Conservation (phyloP, 1,284 basidiomycete genomes). For the Boletellus dicymbophilus region DNA sequence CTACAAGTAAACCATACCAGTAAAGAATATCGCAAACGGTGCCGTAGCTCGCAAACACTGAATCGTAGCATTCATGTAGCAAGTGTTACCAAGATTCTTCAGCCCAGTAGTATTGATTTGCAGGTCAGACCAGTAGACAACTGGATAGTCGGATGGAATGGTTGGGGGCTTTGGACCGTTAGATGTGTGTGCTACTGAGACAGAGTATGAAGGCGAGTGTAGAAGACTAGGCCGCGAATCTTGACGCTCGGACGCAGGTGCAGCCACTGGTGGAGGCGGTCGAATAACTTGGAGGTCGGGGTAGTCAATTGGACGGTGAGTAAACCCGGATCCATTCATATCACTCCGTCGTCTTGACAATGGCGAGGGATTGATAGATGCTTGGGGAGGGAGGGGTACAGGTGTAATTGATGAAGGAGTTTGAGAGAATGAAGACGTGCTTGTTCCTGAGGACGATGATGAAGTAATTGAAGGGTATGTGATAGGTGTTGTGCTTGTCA, state of each 20-base stretch:
- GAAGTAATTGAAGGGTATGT: constrained; percentile 45
- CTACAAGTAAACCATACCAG: constrained; percentile 48
- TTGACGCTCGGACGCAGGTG: constrained; percentile 66
- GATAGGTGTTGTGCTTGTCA: constrained; percentile 34
- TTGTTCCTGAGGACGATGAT: constrained; percentile 35
- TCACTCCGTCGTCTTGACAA: constrained; percentile 77
- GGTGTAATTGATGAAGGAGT: constrained; percentile 32
- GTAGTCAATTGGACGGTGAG: constrained; percentile 73
- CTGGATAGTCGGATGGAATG: constrained; percentile 71
- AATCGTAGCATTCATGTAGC: constrained; percentile 98
- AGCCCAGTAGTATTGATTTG: constrained; percentile 85
- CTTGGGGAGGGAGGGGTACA: constrained; percentile 71
- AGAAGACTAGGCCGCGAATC: constrained; percentile 59
- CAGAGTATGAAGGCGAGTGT: constrained; percentile 33
- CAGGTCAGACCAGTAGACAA: constrained; percentile 79
- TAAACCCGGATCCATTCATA: constrained; percentile 67
- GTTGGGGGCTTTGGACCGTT: constrained; percentile 51
- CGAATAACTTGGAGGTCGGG: constrained; percentile 74
- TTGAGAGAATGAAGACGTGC: constrained; percentile 36
- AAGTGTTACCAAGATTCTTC: constrained; percentile 98
- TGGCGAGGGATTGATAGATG: constrained; percentile 71
- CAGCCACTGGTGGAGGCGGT: constrained; percentile 75
- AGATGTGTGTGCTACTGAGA: constrained; percentile 17
- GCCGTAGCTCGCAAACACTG: constrained; percentile 94
- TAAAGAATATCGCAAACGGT: constrained; percentile 90